phyloP scores from a whole-genome alignment of 495 filamentous ascomycete genomes.

The Neurospora sp. region DNA sequence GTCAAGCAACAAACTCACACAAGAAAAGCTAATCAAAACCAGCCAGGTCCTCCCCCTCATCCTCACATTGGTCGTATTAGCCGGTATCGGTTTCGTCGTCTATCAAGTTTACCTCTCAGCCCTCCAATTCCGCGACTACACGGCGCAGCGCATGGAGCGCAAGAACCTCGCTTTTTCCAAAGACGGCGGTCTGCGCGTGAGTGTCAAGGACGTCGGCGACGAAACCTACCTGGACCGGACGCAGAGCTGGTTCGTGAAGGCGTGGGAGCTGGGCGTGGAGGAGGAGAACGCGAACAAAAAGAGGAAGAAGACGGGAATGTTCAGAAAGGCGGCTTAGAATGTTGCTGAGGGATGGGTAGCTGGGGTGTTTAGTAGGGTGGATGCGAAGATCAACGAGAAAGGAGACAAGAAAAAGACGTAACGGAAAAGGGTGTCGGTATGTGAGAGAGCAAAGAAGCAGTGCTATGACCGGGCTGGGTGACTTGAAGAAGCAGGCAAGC shows the following conservation, averaged over 20 bases:
- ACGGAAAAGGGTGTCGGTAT: not conserved
- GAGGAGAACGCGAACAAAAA: constrained; percentile 30
- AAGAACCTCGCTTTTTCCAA: constrained; percentile 73
- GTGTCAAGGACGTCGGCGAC: constrained; percentile 60
- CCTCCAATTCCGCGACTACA: constrained; percentile 56
- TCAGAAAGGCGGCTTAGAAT: not conserved
- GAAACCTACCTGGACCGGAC: constrained; percentile 78
- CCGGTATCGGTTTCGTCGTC: constrained; percentile 51
- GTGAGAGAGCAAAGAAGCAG: not conserved
- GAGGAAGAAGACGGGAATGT: constrained; percentile 13
- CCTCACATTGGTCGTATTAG: constrained; percentile 58
- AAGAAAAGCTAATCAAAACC: not conserved
- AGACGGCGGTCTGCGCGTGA: constrained; percentile 68
- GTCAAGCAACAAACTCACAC: not conserved
- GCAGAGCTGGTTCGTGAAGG: constrained; percentile 72
- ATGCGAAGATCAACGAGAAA: not conserved
- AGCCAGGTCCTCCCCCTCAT: constrained; percentile 64
- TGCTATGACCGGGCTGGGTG: not conserved
- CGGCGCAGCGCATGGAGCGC: constrained; percentile 67
- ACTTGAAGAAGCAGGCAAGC: not conserved
- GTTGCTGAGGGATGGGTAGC: not conserved
- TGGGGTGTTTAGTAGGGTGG: not conserved
- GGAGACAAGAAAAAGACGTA: not conserved
- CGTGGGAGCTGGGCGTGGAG: constrained; percentile 56
- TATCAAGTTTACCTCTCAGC: constrained; percentile 66